Evolutionary conservation across 495 filamentous ascomycete species (phyloP).

Genomic region (Coniosporium apollinis): DNA sequence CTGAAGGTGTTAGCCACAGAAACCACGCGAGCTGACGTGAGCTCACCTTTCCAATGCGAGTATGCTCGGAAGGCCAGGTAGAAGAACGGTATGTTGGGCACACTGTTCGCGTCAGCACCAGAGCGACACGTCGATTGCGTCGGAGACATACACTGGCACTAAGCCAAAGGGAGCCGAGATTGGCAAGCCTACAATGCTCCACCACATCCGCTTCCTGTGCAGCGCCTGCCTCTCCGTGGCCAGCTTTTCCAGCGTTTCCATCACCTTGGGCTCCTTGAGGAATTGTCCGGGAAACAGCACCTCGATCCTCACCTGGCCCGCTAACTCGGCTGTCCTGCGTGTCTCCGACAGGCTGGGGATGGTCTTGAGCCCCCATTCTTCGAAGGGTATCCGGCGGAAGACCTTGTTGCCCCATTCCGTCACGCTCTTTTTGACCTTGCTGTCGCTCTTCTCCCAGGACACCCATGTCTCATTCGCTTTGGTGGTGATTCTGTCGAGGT

Average conservation of each 20-base stretch:
- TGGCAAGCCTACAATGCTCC: conserved; percentile 69
- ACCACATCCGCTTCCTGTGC: conserved; percentile 59
- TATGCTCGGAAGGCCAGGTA: conserved; percentile 72
- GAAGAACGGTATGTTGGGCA: conserved; percentile 96
- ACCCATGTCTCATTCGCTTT: conserved; percentile 64
- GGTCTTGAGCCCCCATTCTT: conserved; percentile 96
- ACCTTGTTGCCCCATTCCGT: conserved; percentile 74
- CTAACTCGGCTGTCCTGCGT: conserved; percentile 37
- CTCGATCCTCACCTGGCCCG: conserved; percentile 49
- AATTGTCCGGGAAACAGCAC: conserved; percentile 61
- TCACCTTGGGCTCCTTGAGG: conserved; percentile 43
- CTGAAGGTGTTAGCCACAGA: conserved; percentile 22
- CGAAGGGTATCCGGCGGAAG: conserved; percentile 74
- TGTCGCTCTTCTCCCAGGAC: conserved; percentile 65
- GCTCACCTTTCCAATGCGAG: conserved; percentile 49
- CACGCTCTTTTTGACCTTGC: conserved; percentile 74
- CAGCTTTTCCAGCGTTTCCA: conserved; percentile 42
- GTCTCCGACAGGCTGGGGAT: conserved; percentile 67
- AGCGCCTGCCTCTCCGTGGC: conserved; percentile 64
- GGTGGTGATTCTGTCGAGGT: conserved; percentile 44
- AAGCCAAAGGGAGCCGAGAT: conserved; percentile 67
- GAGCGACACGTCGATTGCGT: neutral
- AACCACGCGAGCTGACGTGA: neutral
- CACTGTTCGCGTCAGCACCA: conserved; percentile 28
- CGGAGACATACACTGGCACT: conserved; percentile 68